A percentile compares a stretch with the other conserved stretches of the same genome.
Evolutionary conservation across 2,329 filamentous ascomycete genomes (phyloP).

Genomic region (Xylaria hypoxylon): DNA sequence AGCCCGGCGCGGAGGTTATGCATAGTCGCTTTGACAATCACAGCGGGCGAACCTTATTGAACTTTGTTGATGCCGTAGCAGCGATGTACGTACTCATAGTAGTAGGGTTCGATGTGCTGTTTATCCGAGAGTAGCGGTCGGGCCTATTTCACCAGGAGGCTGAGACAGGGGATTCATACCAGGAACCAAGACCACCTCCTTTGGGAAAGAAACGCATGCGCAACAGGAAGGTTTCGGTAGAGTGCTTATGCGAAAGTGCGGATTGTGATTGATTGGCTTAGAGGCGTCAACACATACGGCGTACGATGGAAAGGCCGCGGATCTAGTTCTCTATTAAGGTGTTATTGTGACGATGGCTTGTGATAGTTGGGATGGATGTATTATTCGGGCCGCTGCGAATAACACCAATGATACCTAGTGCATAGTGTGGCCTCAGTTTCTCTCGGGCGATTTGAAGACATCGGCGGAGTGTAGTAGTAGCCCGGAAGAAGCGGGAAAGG

Average conservation of each 20-base stretch:
- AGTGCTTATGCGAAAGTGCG: conserved; percentile 1
- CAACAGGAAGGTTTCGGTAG: not conserved
- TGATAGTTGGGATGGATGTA: conserved; percentile 9
- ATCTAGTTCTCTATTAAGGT: not conserved
- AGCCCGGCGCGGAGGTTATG: conserved; percentile 5
- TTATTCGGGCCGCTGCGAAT: conserved; percentile 13
- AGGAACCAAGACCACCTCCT: not conserved
- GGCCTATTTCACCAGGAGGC: conserved; percentile 11
- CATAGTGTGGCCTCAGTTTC: not conserved
- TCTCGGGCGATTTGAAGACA: conserved; percentile 13
- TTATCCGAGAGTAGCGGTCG: conserved; percentile 26
- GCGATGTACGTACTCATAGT: not conserved
- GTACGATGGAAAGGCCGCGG: not conserved
- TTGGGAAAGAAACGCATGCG: conserved; percentile 8
- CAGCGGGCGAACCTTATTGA: not conserved
- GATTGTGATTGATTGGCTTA: not conserved
- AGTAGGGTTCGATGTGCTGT: not conserved
- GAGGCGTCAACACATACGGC: not conserved
- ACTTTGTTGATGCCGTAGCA: not conserved
- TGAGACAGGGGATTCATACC: conserved; percentile 16
- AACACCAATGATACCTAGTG: not conserved
- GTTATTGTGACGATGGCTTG: not conserved
- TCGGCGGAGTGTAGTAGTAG: conserved; percentile 9
- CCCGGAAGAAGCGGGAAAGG: conserved; percentile 29
- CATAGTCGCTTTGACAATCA: not conserved